These are phyloP conservation scores for Phytophthora sp. DNA, from an alignment of 352 stramenopile genomes.

Conservation along the genomic window DNA sequence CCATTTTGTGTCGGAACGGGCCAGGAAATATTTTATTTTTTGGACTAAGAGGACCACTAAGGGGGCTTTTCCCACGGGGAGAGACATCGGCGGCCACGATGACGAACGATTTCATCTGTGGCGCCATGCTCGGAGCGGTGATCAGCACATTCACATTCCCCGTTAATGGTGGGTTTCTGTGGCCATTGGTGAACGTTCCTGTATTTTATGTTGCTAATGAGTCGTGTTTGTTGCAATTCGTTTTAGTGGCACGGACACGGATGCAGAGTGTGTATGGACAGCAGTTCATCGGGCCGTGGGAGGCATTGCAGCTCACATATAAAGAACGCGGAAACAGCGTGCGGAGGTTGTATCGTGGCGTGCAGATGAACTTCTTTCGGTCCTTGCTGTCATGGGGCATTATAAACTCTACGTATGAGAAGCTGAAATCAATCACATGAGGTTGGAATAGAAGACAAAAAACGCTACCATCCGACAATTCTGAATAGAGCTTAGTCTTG, in stretches of 20 bases:
- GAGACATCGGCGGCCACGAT: constrained; percentile 53
- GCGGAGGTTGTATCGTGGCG: constrained; percentile 78
- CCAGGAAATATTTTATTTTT: constrained; percentile 89
- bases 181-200: background rate
- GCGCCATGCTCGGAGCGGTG: constrained; percentile 79
- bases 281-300: constrained; percentile 56
- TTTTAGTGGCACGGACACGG: constrained; percentile 71
- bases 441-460: background rate
- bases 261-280: constrained; percentile 86
- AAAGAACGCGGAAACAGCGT: constrained; percentile 68
- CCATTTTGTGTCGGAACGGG: constrained; percentile 86
- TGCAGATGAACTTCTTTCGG: constrained; percentile 90
- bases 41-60: constrained; percentile 76
- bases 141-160: constrained; percentile 89
- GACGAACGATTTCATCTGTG: constrained; percentile 85
- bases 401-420: constrained; percentile 91
- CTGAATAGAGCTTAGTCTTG: constrained; percentile 9
- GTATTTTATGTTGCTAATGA: constrained; percentile 5
- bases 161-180: constrained; percentile 64
- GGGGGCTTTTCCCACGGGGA: constrained; percentile 61
- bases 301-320: constrained; percentile 77
- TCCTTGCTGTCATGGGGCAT: constrained; percentile 91
- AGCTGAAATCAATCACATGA: constrained; percentile 80
- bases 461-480: background rate
- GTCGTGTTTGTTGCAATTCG: background rate